A percentile compares a stretch with the other conserved stretches of the same genome.
phyloP scores from a whole-genome alignment of 2,329 filamentous ascomycete genomes.

The Metarhizium rileyi region DNA sequence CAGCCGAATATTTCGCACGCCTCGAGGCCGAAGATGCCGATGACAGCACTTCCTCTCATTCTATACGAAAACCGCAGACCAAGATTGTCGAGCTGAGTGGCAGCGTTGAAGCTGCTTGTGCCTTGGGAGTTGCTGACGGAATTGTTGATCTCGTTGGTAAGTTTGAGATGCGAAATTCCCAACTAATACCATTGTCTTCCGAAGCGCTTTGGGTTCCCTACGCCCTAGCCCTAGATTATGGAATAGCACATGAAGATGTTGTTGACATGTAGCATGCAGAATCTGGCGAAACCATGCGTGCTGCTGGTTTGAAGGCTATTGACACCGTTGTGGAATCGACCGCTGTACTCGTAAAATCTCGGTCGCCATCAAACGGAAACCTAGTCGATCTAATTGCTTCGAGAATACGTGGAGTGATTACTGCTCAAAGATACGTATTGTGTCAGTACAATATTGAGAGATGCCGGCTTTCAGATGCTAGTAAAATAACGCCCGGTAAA shows the following conservation, averaged over 20 bases:
- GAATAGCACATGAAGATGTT: neutral
- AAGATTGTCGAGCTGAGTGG: constrained; percentile 92
- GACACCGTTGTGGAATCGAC: constrained; percentile 85
- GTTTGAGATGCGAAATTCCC: constrained; percentile 23
- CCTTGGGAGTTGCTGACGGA: constrained; percentile 87
- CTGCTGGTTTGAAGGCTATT: constrained; percentile 86
- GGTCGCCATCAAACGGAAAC: constrained; percentile 66
- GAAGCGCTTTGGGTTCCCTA: neutral
- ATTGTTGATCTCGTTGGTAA: constrained; percentile 94
- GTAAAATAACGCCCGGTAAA: constrained; percentile 81
- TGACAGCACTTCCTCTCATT: constrained; percentile 22
- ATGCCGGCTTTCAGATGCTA: constrained; percentile 53
- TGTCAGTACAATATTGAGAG: constrained; percentile 94
- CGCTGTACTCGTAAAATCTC: constrained; percentile 87
- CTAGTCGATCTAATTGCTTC: constrained; percentile 77
- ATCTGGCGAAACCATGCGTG: constrained; percentile 97
- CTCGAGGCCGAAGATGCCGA: constrained; percentile 52
- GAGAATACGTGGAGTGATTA: constrained; percentile 88
- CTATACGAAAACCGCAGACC: constrained; percentile 55
- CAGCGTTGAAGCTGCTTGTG: constrained; percentile 94
- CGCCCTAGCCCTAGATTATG: neutral
- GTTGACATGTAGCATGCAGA: constrained; percentile 41
- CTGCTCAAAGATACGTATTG: constrained; percentile 84
- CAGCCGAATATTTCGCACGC: constrained; percentile 72
- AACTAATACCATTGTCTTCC: neutral